Base-by-base conservation (phyloP, 768 basidiomycete genomes). In the Lactarius hatsudake region DNA sequence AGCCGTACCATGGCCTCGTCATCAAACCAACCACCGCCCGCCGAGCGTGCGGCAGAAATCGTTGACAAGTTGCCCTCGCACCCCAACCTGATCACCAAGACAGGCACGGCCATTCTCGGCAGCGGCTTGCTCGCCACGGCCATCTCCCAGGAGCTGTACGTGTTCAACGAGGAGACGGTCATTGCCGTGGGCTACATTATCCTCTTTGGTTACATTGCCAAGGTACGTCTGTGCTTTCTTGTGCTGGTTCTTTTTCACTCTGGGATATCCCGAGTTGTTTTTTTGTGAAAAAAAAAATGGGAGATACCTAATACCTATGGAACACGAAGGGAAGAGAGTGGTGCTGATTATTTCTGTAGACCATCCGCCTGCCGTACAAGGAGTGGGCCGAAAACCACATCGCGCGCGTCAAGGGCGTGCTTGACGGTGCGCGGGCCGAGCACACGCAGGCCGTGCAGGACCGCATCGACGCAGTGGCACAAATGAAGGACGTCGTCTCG, bases 71-170 rank as follows among this genome's bases (percentile, higher is more conserved):
- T 93, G 53, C 92, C 91, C 23, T 91, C 86, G 65, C 95, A 87
- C 72, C 94, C 86, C 30, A 89, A 87, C 76, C 83, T 97, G 78
- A 84, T 96, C 82, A 94, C 94, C 76, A 99, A 99, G 83, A 96
- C 95, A 55, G 94, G 95, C 69, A 86, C 91, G 61, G 90, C 94
- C 74, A 83, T 98, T 74, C 87, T 98, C 62, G 94, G 94, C 74
- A 92, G 93, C 18, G 94, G 93, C 74, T 81, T 93, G 67, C 81
- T 89, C 64, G 96, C 96, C 18, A 86, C 94, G 7, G 96, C 95
- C 75, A 95, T 98, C 79, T 96, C 94, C 17, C 91, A 94, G 76
- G 96, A 99, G 80, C 87, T 98, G 60, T 98, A 98, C 75, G 96
- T 99, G 67, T 87, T 96, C 74, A 97, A 97, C 77, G 96, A 98